phyloP scores from a whole-genome alignment of 148 eudicot genomes.

The Fagopyrum tataricum region DNA sequence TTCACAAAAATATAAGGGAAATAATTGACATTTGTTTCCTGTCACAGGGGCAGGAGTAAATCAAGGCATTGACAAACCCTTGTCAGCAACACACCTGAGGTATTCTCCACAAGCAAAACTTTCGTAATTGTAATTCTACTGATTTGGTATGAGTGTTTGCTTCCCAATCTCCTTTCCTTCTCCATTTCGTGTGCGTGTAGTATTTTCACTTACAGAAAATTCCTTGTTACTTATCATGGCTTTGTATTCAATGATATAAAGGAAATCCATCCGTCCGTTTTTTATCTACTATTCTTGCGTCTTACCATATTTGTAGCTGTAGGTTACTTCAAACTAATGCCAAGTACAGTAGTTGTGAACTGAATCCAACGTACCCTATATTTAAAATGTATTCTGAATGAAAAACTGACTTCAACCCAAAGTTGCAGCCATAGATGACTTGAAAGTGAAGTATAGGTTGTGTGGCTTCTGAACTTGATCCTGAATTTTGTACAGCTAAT shows the following conservation, averaged over 20 bases:
- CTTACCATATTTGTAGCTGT: background rate
- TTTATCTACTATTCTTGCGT: too few species aligned
- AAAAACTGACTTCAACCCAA: too few species aligned
- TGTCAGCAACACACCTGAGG: background rate
- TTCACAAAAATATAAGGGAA: background rate
- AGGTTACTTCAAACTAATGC: background rate
- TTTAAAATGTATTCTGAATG: too few species aligned
- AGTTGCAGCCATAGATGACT: too few species aligned
- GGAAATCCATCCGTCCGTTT: background rate
- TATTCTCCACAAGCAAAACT: background rate
- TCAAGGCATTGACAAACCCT: slow-evolving; percentile 39
- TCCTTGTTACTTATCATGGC: background rate
- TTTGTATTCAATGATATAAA: background rate
- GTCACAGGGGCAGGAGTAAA: slow-evolving; percentile 42
- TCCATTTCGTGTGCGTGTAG: background rate
- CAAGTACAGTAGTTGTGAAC: too few species aligned
- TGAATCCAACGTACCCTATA: too few species aligned
- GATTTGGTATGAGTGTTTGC: background rate
- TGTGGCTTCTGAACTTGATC: too few species aligned
- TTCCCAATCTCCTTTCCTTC: background rate
- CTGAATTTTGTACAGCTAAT: too few species aligned
- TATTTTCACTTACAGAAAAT: background rate
- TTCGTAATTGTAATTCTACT: background rate
- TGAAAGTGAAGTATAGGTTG: too few species aligned
- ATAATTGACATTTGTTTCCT: slow-evolving; percentile 12